These are phyloP conservation scores for Colletotrichum sp. DNA, from an alignment of 2,329 filamentous ascomycete genomes.

Conservation along the genomic window DNA sequence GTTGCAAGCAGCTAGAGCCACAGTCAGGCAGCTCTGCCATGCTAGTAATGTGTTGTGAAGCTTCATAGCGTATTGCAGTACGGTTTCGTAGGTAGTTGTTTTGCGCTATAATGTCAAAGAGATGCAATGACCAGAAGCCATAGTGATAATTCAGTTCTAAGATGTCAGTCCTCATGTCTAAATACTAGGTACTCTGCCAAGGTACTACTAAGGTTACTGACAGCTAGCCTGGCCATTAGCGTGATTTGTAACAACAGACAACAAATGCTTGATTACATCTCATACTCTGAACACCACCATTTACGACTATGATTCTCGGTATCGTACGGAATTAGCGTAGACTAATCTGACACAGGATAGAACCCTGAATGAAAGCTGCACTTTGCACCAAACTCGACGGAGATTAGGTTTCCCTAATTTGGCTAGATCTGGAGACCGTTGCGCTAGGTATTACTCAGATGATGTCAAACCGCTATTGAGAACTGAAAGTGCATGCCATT, in stretches of 20 bases:
- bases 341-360: neutral
- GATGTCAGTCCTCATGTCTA: neutral
- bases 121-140: neutral
- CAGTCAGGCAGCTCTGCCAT: neutral
- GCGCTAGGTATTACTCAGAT: neutral
- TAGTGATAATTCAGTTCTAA: neutral
- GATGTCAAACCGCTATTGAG: neutral
- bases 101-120: neutral
- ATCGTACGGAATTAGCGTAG: neutral
- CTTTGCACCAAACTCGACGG: neutral
- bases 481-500: neutral
- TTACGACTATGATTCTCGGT: neutral
- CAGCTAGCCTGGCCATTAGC: neutral
- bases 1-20: neutral
- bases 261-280: neutral
- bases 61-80: neutral
- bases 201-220: neutral
- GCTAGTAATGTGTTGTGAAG: neutral
- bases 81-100: fast-evolving
- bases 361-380: neutral
- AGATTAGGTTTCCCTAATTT: neutral
- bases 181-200: neutral
- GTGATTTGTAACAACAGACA: neutral
- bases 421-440: neutral
- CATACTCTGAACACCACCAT: neutral